Base-by-base conservation (phyloP, 2,329 filamentous ascomycete species). In the Elsinoe australis region DNA sequence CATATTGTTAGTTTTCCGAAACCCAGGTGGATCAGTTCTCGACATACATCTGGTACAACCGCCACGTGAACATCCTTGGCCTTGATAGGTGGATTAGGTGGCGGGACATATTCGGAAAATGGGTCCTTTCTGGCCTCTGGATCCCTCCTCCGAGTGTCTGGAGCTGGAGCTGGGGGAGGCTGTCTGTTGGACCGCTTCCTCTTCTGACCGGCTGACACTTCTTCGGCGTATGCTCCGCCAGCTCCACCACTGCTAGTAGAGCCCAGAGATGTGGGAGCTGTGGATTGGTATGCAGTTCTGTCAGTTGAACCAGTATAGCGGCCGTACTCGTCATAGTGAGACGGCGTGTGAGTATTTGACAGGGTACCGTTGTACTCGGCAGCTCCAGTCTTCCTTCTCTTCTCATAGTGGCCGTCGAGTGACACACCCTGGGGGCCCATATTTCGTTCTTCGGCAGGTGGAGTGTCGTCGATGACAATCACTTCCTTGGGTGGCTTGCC, bases 1-100 rank as follows among this genome's bases (percentile, higher is more conserved):
- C 10, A 35, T 15, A 19, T 19, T 10, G 49, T 58, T 50, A 58
- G 55, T 52, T 42, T 31, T 18, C 15, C 22, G 48, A 15, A 36
- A 24, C 31, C 41, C 22, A 15, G 21, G 3, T 7, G 22, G 22
- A 17, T 38, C 17, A 31, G 5, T 41, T 45, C 31, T 34, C 15
- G 42, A 65, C 76, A 65, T 69, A 82, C 79, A 65, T 81, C 77
- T 53, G 69, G 65, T 34, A 81, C 64, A 3, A 79, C 71, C 33
- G 76, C 74, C 31, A 82, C 79, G 44, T 73, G 70, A 14, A 74
- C 70, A 33, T 75, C 72, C 58, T 83, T 80, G 15, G 89, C 86
- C 71, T 98, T 96, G 70, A 92, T 87, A 3, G 87, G 83, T 3
- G 90, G 90, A 55, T 87, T 84, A 1, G 87, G 82, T 5, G 90